phyloP scores from a whole-genome alignment of 2,329 filamentous ascomycete species.

The Tympanopsis confertula region DNA sequence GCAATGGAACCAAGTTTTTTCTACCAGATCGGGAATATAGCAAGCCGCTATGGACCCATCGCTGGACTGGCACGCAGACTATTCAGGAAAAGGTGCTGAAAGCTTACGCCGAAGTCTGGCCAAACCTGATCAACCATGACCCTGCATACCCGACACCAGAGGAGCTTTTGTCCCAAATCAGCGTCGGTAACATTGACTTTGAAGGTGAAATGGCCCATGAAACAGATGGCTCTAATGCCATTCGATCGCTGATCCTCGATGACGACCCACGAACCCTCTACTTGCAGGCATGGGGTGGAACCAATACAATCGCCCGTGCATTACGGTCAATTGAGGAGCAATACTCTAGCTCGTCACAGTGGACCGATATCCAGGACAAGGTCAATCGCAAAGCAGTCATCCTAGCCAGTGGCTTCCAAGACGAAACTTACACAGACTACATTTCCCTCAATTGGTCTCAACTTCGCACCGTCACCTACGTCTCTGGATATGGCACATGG shows the following conservation, averaged over 20 bases:
- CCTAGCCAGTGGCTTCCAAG: slow-evolving; percentile 2
- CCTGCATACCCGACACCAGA: slow-evolving; percentile 1
- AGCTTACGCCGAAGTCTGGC: no score
- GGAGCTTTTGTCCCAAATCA: not conserved
- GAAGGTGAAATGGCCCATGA: slow-evolving; percentile 1
- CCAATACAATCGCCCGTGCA: slow-evolving; percentile 8
- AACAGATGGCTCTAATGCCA: slow-evolving; percentile 1
- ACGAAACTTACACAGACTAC: slow-evolving; percentile 2
- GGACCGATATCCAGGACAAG: not conserved
- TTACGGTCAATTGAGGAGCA: slow-evolving; percentile 7
- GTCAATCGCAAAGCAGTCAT: slow-evolving; percentile 1
- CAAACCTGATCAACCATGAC: not conserved
- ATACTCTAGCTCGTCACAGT: no score
- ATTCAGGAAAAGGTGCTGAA: slow-evolving; percentile 1
- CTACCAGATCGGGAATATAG: slow-evolving; percentile 2
- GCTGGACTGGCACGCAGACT: slow-evolving; percentile 1
- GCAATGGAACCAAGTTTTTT: slow-evolving; percentile 7
- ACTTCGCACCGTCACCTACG: not conserved
- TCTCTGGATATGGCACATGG: slow-evolving; percentile 1
- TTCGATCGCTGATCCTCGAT: slow-evolving; percentile 4
- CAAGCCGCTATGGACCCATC: not conserved
- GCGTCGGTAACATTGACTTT: slow-evolving; percentile 1
- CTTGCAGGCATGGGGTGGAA: slow-evolving; percentile 9
- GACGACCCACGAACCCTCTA: slow-evolving; percentile 7
- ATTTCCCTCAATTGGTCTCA: slow-evolving; percentile 1